Evolutionary conservation across 2,329 filamentous ascomycete genomes (phyloP).

Genomic region (Septoria petroselini): DNA sequence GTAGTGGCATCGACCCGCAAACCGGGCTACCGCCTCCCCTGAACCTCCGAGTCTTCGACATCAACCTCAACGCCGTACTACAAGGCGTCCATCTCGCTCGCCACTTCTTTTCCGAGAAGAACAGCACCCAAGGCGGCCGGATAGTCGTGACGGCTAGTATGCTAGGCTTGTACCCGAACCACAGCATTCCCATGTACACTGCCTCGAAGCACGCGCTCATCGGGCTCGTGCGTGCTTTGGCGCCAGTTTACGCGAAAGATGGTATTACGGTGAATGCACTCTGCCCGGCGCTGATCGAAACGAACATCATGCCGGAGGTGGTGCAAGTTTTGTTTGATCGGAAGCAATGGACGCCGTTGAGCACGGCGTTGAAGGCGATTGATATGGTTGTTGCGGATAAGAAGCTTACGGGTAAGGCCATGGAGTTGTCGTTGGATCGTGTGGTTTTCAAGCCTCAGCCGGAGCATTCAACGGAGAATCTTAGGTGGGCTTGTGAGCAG

Average conservation of each 20-base stretch:
- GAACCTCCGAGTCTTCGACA: constrained; percentile 41
- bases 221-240: constrained; percentile 36
- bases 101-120: constrained; percentile 42
- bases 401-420: constrained; percentile 40
- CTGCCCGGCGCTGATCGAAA: constrained; percentile 39
- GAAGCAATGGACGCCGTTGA: constrained; percentile 39
- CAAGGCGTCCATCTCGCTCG: constrained; percentile 45
- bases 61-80: constrained; percentile 43
- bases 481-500: constrained; percentile 39
- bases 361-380: constrained; percentile 37
- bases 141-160: constrained; percentile 40
- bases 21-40: constrained; percentile 36
- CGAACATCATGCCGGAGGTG: constrained; percentile 34
- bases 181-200: constrained; percentile 24
- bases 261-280: constrained; percentile 40
- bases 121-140: constrained; percentile 38
- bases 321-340: constrained; percentile 34
- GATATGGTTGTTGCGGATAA: constrained; percentile 37
- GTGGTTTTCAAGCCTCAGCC: constrained; percentile 42
- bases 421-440: constrained; percentile 44
- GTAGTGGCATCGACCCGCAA: constrained; percentile 29
- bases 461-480: constrained; percentile 43
- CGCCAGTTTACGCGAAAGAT: constrained; percentile 33
- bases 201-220: constrained; percentile 32
- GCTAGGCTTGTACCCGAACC: constrained; percentile 24